Conservation (phyloP, 495 filamentous ascomycete genomes). For the Astrocystis sublimbata region DNA sequence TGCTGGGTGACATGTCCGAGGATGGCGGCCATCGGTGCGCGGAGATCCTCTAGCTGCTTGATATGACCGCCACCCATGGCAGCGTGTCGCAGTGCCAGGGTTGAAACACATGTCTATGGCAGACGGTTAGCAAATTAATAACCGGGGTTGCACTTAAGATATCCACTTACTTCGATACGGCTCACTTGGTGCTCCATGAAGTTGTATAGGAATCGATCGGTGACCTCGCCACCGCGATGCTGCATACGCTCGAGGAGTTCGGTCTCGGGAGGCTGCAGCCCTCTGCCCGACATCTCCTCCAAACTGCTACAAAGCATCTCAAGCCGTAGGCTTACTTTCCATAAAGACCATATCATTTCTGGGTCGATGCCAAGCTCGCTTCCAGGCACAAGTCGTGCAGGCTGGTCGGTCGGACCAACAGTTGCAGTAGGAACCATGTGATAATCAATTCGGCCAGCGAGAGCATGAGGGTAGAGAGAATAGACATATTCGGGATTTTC, state of each 20-base stretch:
- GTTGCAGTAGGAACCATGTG: conserved; percentile 55
- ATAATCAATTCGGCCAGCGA: conserved; percentile 74
- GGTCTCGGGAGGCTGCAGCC: conserved; percentile 72
- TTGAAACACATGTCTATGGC: conserved; percentile 61
- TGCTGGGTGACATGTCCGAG: conserved; percentile 44
- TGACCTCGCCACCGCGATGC: conserved; percentile 78
- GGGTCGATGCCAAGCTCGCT: conserved; percentile 72
- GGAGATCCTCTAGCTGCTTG: conserved; percentile 44
- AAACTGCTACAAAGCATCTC: conserved; percentile 90
- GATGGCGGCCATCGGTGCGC: conserved; percentile 51
- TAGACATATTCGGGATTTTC: conserved; percentile 97
- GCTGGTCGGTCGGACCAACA: conserved; percentile 45
- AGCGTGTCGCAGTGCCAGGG: conserved; percentile 66
- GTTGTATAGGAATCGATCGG: conserved; percentile 79
- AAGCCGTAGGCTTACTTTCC: conserved; percentile 83
- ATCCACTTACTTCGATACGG: conserved; percentile 79
- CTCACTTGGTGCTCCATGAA: conserved; percentile 93
- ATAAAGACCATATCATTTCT: conserved; percentile 82
- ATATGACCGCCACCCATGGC: conserved; percentile 45
- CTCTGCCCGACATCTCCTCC: conserved; percentile 59
- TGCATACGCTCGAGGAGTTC: conserved; percentile 82
- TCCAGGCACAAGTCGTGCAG: conserved; percentile 42
- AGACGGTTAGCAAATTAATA: conserved; percentile 15
- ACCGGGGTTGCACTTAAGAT: background rate
- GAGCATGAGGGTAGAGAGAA: conserved; percentile 84